Evolutionary conservation across 768 basidiomycete genomes (phyloP), one percentile per base, ranked within the genome.

Genomic region (Serendipita indica): DNA sequence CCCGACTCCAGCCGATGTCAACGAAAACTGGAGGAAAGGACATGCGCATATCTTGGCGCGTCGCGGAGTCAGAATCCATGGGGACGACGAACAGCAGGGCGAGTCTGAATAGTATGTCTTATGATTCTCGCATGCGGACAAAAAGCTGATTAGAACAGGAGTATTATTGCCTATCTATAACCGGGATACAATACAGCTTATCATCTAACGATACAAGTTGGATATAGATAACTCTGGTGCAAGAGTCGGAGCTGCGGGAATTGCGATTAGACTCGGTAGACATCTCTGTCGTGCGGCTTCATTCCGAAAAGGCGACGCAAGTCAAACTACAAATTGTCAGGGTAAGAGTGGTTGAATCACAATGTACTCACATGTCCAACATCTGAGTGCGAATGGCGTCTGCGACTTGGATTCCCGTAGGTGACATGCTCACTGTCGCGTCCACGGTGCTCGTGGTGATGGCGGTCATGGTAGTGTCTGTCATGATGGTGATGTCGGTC

Each of bases 21-120:
- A 97, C 67, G 81, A 81, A 65, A 77, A 84, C 58, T 97, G 87
- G 86, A 74, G 83, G 61, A 65, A 75, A 16, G 84, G 84, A 69
- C 28, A 72, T 58, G n/a, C 71, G 70, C 7, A 6, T n/a, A 6
- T 43, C 18, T n/a, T 43, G n/a, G 41, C 41, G 5, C 18, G 18
- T 43, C 41, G 41, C 18, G 27, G 41, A 43, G 41, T 25, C 41
- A 6, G 27, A 43, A 25, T n/a, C 41, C 41, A n/a, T 25, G 5
- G 41, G 41, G 41, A 43, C 18, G 41, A n/a, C 27, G 41, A 43
- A 43, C 18, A 7, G 3, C 18, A 43, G 41, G 41, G 27, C 7
- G 41, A 25, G 18, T 25, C 41, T 18, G 41, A 43, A 25, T 43
- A 43, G 35, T 18, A 43, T 43, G 41, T n/a, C n/a, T 25, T 7